phyloP scores from a whole-genome alignment of 2,329 filamentous ascomycete species.

The Fusarium pilosicola region DNA sequence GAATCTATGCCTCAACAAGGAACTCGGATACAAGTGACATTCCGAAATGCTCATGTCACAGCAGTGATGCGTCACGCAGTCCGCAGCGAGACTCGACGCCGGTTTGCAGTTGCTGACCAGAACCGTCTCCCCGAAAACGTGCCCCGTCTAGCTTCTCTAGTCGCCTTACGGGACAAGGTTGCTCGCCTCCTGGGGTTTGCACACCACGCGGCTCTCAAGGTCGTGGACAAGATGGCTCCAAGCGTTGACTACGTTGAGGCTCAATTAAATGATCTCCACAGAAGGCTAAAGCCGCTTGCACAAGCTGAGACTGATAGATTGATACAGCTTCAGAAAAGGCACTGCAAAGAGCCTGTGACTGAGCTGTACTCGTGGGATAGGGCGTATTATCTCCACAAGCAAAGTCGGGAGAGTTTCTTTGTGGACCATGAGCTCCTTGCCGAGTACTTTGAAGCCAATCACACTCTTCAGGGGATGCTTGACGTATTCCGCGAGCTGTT shows the following conservation, averaged over 20 bases:
- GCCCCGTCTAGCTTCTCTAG: not conserved
- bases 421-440: not conserved
- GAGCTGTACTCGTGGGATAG: not conserved
- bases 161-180: not conserved
- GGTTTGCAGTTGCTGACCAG: not conserved
- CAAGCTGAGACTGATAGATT: not conserved
- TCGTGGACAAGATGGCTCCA: not conserved
- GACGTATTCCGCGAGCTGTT: not conserved
- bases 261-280: not conserved
- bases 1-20: accelerated
- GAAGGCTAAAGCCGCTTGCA: not conserved
- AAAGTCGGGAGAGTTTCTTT: accelerated
- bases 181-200: not conserved
- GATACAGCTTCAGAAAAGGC: not conserved
- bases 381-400: not conserved
- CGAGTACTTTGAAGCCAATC: not conserved
- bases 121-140: not conserved
- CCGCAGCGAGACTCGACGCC: not conserved
- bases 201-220: not conserved
- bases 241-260: not conserved
- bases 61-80: not conserved
- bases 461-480: not conserved
- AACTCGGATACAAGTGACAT: not conserved
- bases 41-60: not conserved
- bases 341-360: accelerated